These are phyloP conservation scores for Candida anglica DNA, from an alignment of 805 yeast species.

Conservation along the genomic window DNA sequence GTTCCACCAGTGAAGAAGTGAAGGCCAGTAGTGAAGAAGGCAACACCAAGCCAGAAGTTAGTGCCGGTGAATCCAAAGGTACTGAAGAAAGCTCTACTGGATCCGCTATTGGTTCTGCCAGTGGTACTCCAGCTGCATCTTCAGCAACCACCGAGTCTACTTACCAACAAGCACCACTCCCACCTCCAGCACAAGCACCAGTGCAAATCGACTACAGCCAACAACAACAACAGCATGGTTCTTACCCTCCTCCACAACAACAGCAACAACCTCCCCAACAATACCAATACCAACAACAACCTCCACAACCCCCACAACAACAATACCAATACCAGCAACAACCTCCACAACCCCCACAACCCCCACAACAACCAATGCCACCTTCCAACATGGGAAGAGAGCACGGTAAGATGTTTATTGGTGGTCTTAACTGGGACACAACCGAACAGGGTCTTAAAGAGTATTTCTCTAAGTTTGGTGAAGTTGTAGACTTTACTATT, in stretches of 20 bases:
- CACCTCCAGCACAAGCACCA: constrained; percentile 9
- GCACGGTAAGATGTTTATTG: constrained; percentile 89
- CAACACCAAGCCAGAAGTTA: constrained; percentile 7
- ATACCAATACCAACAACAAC: constrained; percentile 6
- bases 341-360: constrained; percentile 12
- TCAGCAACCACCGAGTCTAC: constrained; percentile 4
- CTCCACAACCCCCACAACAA: constrained; percentile 6
- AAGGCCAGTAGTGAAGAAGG: constrained; percentile 2
- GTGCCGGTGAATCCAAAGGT: constrained; percentile 4
- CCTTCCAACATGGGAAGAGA: constrained; percentile 45
- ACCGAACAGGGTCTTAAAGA: constrained; percentile 80
- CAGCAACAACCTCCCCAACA: constrained; percentile 8
- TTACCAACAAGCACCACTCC: no score
- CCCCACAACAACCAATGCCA: constrained; percentile 11
- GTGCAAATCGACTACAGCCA: background rate
- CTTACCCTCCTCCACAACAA: constrained; percentile 5
- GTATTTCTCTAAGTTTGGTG: constrained; percentile 86
- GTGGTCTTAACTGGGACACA: constrained; percentile 98
- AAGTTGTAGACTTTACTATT: constrained; percentile 79
- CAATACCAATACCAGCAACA: constrained; percentile 6
- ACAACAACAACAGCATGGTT: background rate
- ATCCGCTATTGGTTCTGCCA: constrained; percentile 9
- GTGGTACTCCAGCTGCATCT: constrained; percentile 11
- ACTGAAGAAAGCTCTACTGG: constrained; percentile 8
- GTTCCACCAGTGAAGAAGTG: constrained; percentile 2